phyloP scores from a whole-genome alignment of 306 rosid genomes.

The Albizia julibrissin region DNA sequence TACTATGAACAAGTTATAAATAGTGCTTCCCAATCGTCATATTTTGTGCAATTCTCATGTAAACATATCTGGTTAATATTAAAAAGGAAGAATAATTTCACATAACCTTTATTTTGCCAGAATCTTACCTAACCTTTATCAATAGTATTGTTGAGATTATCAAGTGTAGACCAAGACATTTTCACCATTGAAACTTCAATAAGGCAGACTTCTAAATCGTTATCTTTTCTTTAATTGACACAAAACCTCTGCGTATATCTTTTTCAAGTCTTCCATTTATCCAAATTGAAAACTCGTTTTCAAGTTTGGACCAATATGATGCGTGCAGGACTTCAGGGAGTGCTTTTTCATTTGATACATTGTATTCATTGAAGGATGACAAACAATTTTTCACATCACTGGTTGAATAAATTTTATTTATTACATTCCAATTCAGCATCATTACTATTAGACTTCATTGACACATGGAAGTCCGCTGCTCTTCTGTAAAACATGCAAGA shows the following conservation, averaged over 20 bases:
- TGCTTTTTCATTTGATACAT: background rate
- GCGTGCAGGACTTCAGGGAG: background rate
- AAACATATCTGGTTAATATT: background rate
- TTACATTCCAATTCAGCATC: background rate
- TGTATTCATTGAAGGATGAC: background rate
- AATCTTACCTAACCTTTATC: too few relatives aligned
- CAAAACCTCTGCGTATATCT: background rate
- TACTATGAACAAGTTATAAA: background rate
- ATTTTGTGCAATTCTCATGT: too few relatives aligned
- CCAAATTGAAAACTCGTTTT: background rate
- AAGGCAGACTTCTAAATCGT: background rate
- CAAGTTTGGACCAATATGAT: background rate
- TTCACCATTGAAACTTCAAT: too few relatives aligned
- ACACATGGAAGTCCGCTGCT: background rate
- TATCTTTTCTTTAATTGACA: background rate
- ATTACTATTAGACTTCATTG: background rate
- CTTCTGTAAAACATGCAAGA: background rate
- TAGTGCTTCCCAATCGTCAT: background rate
- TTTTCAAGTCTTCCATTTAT: background rate
- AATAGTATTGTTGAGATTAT: too few relatives aligned
- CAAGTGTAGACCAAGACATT: background rate
- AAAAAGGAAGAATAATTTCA: background rate
- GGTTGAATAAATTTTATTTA: background rate
- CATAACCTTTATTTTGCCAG: too few relatives aligned
- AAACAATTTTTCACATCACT: background rate